These are phyloP conservation scores for Hygrophorus russula DNA, from an alignment of 768 basidiomycete genomes.

Conservation along the genomic window DNA sequence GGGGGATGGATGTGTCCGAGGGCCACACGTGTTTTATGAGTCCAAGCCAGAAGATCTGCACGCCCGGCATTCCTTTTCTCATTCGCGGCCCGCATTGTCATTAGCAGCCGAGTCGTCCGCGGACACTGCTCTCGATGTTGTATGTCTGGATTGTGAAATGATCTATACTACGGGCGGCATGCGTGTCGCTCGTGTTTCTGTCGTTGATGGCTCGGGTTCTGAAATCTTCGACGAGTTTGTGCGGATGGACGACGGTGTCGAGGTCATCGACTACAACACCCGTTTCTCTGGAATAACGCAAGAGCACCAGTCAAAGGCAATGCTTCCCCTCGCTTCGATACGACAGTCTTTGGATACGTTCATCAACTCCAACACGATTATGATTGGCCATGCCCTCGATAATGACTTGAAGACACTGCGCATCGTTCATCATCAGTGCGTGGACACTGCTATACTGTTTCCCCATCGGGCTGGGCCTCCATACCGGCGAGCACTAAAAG, in stretches of 20 bases:
- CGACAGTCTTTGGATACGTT: slow-evolving; percentile 57
- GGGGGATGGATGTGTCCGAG: slow-evolving; percentile 59
- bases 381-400: slow-evolving; percentile 87
- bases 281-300: slow-evolving; percentile 77
- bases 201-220: slow-evolving; percentile 67
- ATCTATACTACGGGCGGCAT: slow-evolving; percentile 89
- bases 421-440: slow-evolving; percentile 71
- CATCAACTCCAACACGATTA: slow-evolving; percentile 71
- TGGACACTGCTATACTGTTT: slow-evolving; percentile 84
- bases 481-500: slow-evolving; percentile 69
- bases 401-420: slow-evolving; percentile 90
- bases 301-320: slow-evolving; percentile 47
- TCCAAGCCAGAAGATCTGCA: slow-evolving; percentile 54
- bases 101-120: slow-evolving; percentile 13
- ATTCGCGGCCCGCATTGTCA: slow-evolving; percentile 13
- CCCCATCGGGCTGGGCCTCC: slow-evolving; percentile 69
- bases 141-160: slow-evolving; percentile 95
- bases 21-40: slow-evolving; percentile 90
- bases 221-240: slow-evolving; percentile 78
- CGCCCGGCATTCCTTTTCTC: slow-evolving; percentile 63
- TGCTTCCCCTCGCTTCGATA: slow-evolving; percentile 54
- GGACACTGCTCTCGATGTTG: slow-evolving; percentile 51
- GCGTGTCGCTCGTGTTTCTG: slow-evolving; percentile 82
- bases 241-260: slow-evolving; percentile 68
- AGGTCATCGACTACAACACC: slow-evolving; percentile 84